Base-by-base conservation (phyloP, 2,329 filamentous ascomycete species). In the Aspergillus flavus region DNA sequence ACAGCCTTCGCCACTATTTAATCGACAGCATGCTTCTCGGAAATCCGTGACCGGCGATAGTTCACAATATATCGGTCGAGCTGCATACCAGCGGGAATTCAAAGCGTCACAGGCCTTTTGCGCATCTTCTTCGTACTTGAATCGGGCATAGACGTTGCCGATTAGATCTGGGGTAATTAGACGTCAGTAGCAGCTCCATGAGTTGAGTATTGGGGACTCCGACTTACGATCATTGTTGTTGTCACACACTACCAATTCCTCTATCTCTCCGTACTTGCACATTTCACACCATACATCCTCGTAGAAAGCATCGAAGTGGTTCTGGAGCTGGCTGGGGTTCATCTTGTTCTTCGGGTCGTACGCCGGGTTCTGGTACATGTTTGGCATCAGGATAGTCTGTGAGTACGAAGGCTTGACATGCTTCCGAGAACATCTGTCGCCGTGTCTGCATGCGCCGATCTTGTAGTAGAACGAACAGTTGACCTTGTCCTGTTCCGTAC, bases 401-500 rank as follows among this genome's bases (percentile, higher is more conserved):
- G 88, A 91, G 87, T 99, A 99, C 26, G 93, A 97, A 1, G 95
- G 95, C 84, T 99, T 99, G 84, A 99, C 95, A 82, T 99, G 95
- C 82, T 99, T 99, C 73, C 95, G 90, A 66, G 92, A 96, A 86
- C 95, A 99, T 76, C 95, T 92, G 83, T 99, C 95, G 77, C 95
- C 95, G 85, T 99, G 95, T 67, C 95, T 91, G 85, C 95, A 99
- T 60, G 95, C 95, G 78, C 95, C 95, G 80, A 99, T 99, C 85
- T 99, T 99, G 91, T 97, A 94, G 89, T 99, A 99, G 88, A 99
- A 99, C 62, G 91, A 95, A 87, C 95, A 97, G 87, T 98, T 97
- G 84, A 97, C 94, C 79, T 94, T 99, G 89, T 99, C 95, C 81
- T 98, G 95, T 86, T 99, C 95, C 34, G 95, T 99, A 76, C 95